These are phyloP conservation scores for Akanthomyces lecanii DNA, from an alignment of 2,329 filamentous ascomycete genomes.

Conservation along the genomic window DNA sequence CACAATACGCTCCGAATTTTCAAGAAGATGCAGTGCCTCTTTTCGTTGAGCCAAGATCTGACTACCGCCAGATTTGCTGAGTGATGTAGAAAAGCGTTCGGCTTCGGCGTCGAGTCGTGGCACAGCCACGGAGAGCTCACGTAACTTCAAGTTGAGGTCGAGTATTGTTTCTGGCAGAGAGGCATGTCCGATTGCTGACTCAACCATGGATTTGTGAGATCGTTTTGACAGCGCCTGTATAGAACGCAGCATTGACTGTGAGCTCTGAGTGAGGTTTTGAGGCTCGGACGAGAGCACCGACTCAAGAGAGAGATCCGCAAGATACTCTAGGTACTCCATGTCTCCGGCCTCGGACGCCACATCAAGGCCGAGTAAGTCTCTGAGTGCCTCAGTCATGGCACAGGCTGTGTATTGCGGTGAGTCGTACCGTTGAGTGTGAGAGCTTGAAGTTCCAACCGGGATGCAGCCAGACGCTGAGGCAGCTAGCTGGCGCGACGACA, in stretches of 20 bases:
- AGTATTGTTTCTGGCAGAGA: constrained; percentile 71
- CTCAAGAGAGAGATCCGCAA: constrained; percentile 72
- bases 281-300: constrained; percentile 72
- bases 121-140: constrained; percentile 65
- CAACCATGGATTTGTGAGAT: constrained; percentile 79
- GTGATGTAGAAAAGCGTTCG: constrained; percentile 75
- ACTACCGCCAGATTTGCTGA: constrained; percentile 68
- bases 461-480: neutral
- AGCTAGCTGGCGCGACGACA: neutral
- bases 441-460: neutral
- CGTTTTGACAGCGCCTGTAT: constrained; percentile 86
- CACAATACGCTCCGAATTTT: constrained; percentile 83
- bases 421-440: neutral
- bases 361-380: constrained; percentile 31
- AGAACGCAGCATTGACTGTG: constrained; percentile 75
- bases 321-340: constrained; percentile 68
- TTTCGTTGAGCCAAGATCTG: constrained; percentile 69
- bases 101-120: constrained; percentile 76
- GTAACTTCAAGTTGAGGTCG: constrained; percentile 59
- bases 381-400: constrained; percentile 35
- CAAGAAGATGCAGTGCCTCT: constrained; percentile 73
- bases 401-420: neutral
- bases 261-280: constrained; percentile 72
- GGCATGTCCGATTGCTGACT: constrained; percentile 73
- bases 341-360: constrained; percentile 47